Percentiles rank a stretch among this genome's conserved stretches.
These are phyloP conservation scores for Peniophora sp. DNA, from an alignment of 1,284 basidiomycete genomes.

Conservation along the genomic window DNA sequence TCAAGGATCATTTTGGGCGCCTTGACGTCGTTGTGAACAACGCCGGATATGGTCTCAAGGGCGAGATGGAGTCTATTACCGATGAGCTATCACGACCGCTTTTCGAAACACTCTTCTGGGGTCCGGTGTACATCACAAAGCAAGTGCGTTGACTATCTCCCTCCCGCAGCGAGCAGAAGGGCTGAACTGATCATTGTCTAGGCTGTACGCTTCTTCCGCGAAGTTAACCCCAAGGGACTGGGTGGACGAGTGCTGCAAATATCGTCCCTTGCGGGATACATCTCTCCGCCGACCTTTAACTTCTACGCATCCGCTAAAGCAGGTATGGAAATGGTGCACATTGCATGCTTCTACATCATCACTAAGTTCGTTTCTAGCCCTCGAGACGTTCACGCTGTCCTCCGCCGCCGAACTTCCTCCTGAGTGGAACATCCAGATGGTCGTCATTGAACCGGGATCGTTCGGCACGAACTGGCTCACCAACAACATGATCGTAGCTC, in stretches of 20 bases:
- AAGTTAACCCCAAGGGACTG: slow-evolving; percentile 16
- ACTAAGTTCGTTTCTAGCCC: slow-evolving; percentile 15
- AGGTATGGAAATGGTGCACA: slow-evolving; percentile 15
- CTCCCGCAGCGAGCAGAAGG: background rate
- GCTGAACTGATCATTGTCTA: slow-evolving; percentile 2
- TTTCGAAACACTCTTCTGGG: slow-evolving; percentile 29
- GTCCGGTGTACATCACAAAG: slow-evolving; percentile 20
- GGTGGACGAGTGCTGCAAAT: slow-evolving; percentile 27
- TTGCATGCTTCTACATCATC: background rate
- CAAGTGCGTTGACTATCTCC: slow-evolving; percentile 5
- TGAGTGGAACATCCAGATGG: slow-evolving; percentile 24
- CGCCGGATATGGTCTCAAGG: slow-evolving; percentile 23
- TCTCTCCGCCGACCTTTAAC: slow-evolving; percentile 19
- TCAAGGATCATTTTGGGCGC: slow-evolving; percentile 24
- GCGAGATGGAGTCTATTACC: slow-evolving; percentile 24
- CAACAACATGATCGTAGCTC: slow-evolving; percentile 6
- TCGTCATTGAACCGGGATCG: slow-evolving; percentile 27
- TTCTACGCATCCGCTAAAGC: slow-evolving; percentile 29
- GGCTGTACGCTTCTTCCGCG: slow-evolving; percentile 20
- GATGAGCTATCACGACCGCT: slow-evolving; percentile 21
- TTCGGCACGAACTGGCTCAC: slow-evolving; percentile 23
- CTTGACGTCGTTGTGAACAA: slow-evolving; percentile 34
- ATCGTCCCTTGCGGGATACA: slow-evolving; percentile 24
- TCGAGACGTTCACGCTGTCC: slow-evolving; percentile 26
- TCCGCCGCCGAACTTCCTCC: slow-evolving; percentile 20